A percentile compares a stretch with the other conserved stretches of the same genome.
Evolutionary conservation across 2,329 filamentous ascomycete genomes (phyloP).

Genomic region (Teratosphaeria destructans): DNA sequence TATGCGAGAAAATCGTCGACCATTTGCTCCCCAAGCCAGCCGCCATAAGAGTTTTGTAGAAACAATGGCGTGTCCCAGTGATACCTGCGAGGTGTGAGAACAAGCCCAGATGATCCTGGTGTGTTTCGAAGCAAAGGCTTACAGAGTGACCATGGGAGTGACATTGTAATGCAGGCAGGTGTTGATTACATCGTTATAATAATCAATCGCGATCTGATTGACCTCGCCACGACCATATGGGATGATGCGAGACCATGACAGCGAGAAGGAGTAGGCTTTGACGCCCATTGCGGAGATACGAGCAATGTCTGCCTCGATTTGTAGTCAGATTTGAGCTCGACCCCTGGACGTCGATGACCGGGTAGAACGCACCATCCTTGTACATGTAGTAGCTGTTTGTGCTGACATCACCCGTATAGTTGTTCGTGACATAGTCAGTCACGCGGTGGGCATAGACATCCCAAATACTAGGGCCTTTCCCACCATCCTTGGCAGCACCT

Average conservation of each 20-base stretch:
- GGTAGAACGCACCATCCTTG: conserved; percentile 1
- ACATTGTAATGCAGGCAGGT: conserved; percentile 33
- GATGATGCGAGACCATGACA: conserved; percentile 40
- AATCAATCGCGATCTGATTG: conserved; percentile 36
- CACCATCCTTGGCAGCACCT: neutral
- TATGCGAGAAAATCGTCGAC: conserved; percentile 30
- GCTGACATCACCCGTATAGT: neutral
- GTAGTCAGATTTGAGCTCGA: neutral
- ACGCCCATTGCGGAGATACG: conserved; percentile 30
- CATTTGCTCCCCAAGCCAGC: conserved; percentile 28
- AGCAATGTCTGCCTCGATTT: neutral
- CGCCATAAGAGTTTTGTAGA: conserved; percentile 28
- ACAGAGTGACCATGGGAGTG: conserved; percentile 35
- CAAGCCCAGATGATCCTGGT: neutral
- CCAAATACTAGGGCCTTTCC: neutral
- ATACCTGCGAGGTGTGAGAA: conserved; percentile 10
- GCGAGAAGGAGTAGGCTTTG: conserved; percentile 32
- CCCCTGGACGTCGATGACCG: neutral
- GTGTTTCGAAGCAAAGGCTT: neutral
- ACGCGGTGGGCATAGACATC: neutral
- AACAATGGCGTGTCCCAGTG: conserved; percentile 33
- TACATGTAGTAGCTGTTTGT: conserved; percentile 2
- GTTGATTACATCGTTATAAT: conserved; percentile 41
- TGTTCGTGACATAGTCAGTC: neutral
- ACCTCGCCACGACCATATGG: conserved; percentile 39